These are phyloP conservation scores for Rachicladosporium sp. DNA, from an alignment of 2,329 filamentous ascomycete species.

Conservation along the genomic window DNA sequence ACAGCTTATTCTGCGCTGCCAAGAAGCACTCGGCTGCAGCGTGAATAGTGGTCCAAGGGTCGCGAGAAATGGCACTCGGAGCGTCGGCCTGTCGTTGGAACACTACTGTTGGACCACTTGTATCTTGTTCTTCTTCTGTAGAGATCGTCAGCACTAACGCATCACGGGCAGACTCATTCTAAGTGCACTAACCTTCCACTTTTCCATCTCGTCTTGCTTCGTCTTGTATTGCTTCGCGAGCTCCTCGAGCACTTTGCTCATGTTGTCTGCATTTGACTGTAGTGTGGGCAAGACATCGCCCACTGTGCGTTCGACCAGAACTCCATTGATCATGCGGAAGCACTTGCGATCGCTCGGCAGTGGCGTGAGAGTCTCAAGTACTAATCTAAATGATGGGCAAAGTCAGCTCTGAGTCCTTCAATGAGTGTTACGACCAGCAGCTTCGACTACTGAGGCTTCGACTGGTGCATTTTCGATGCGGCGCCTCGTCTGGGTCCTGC, in stretches of 20 bases:
- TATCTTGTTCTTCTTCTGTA: conserved; percentile 78
- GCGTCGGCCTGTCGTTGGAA: too few relatives aligned
- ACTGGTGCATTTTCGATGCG: too few relatives aligned
- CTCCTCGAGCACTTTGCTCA: conserved; percentile 90
- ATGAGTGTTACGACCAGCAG: too few relatives aligned
- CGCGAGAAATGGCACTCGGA: too few relatives aligned
- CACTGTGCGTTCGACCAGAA: conserved; percentile 86
- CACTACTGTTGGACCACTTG: conserved; percentile 62
- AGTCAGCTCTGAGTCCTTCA: not conserved
- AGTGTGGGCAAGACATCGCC: conserved; percentile 83
- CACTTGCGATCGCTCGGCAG: conserved; percentile 81
- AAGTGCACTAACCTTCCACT: conserved; percentile 70
- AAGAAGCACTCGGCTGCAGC: too few relatives aligned
- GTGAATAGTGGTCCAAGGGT: too few relatives aligned
- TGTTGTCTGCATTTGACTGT: conserved; percentile 82
- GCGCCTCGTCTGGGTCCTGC: too few relatives aligned
- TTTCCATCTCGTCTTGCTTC: conserved; percentile 91
- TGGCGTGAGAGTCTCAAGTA: conserved; percentile 80
- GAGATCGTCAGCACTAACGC: conserved; percentile 4
- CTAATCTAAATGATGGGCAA: conserved; percentile 49
- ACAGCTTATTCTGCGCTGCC: too few relatives aligned
- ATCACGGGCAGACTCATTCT: not conserved
- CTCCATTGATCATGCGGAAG: conserved; percentile 97
- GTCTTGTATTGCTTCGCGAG: conserved; percentile 91
- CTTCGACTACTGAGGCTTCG: too few relatives aligned